Evolutionary conservation across 2,329 filamentous ascomycete genomes (phyloP).

Genomic region (Sporothrix dimorphospora): DNA sequence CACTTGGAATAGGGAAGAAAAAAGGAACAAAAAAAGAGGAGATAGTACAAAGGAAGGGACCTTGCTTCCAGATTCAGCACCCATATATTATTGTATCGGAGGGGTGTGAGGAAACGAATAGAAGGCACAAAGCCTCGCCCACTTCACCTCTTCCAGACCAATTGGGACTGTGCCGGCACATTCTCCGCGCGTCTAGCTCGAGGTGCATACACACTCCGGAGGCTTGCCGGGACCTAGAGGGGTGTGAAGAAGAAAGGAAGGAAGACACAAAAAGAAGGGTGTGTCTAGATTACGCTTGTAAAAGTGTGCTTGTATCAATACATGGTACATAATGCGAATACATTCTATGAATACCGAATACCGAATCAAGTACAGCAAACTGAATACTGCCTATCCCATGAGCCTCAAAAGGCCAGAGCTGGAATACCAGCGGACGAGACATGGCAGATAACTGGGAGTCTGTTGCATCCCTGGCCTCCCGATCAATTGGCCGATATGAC

Average conservation of each 20-base stretch:
- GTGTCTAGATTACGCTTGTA: not conserved
- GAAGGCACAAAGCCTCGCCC: not conserved
- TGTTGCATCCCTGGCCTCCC: not conserved
- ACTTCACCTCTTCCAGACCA: not conserved
- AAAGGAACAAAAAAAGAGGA: not conserved
- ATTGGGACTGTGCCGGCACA: slow-evolving; percentile 14
- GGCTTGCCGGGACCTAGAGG: slow-evolving; percentile 7
- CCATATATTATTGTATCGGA: not conserved
- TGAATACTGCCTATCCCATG: not conserved
- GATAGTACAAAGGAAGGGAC: not conserved
- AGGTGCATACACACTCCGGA: not conserved
- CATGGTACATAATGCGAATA: not conserved
- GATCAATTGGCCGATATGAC: slow-evolving; percentile 7
- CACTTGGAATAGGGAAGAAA: not conserved
- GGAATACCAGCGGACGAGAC: not conserved
- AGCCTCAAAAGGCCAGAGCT: not conserved
- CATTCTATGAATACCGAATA: not conserved
- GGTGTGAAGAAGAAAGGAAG: not conserved
- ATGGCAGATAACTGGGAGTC: not conserved
- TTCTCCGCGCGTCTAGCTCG: not conserved
- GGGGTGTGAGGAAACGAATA: not conserved
- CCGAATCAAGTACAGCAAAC: not conserved
- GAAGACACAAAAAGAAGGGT: not conserved
- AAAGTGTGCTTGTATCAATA: not conserved
- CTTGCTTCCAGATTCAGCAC: not conserved